Evolutionary conservation across 2,329 filamentous ascomycete genomes (phyloP).

Genomic region (Hymenoscyphus albidus): DNA sequence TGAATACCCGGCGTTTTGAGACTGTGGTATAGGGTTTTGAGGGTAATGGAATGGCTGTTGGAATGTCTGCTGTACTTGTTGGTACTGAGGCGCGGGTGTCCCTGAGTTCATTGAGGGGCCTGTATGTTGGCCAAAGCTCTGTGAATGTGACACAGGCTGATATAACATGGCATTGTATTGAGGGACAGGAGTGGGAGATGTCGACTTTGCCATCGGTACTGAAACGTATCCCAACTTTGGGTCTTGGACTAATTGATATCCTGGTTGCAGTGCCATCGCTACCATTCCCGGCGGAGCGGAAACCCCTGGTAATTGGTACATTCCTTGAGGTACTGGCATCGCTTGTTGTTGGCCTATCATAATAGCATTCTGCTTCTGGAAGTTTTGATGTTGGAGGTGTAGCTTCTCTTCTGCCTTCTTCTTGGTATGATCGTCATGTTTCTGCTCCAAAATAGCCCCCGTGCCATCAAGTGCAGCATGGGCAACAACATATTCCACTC

Average conservation of each 20-base stretch:
- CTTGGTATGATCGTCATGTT: constrained; percentile 36
- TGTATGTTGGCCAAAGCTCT: constrained; percentile 4
- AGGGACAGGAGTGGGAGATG: background rate
- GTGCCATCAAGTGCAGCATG: constrained; percentile 39
- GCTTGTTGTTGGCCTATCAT: constrained; percentile 13
- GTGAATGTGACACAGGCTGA: constrained; percentile 11
- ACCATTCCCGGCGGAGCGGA: constrained; percentile 8
- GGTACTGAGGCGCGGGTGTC: constrained; percentile 4
- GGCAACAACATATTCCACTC: constrained; percentile 36
- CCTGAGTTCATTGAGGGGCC: background rate
- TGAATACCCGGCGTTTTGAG: background rate
- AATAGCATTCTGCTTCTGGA: constrained; percentile 31
- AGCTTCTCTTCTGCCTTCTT: constrained; percentile 37
- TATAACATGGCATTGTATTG: background rate
- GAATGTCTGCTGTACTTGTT: constrained; percentile 6
- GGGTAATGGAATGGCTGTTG: background rate
- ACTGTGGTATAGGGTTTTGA: background rate
- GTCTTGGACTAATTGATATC: constrained; percentile 1
- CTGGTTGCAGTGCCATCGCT: constrained; percentile 10
- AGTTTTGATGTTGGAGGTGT: constrained; percentile 35
- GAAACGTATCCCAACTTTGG: constrained; percentile 9
- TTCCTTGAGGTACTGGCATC: constrained; percentile 4
- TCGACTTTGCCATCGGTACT: background rate
- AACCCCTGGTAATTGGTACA: constrained; percentile 6
- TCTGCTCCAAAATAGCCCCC: constrained; percentile 37